Percentiles rank a stretch among this genome's conserved stretches.
Evolutionary conservation across 2,329 filamentous ascomycete species (phyloP).

Genomic region (Colletotrichum agaves): DNA sequence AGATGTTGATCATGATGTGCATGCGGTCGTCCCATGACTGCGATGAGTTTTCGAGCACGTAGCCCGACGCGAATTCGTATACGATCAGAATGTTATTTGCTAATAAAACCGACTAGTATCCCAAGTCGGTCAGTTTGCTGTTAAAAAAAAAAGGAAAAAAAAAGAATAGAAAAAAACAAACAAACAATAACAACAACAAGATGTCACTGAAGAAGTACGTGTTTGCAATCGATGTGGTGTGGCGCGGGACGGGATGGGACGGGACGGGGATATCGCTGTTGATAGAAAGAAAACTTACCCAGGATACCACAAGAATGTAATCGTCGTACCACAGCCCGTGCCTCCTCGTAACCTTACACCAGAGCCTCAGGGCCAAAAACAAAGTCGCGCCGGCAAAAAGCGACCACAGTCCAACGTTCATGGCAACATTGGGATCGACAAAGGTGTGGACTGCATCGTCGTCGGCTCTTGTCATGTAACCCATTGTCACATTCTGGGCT

Average conservation of each 20-base stretch:
- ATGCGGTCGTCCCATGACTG: conserved; percentile 62
- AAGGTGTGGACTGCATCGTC: conserved; percentile 42
- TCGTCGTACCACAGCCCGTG: conserved; percentile 54
- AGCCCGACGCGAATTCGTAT: conserved; percentile 59
- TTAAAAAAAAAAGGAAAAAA: no score
- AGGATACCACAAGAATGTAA: conserved; percentile 49
- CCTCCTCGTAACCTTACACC: conserved; percentile 48
- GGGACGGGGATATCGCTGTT: no score
- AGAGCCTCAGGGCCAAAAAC: conserved; percentile 47
- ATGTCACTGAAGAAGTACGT: no score
- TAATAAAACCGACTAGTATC: conserved; percentile 50
- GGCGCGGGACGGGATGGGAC: neutral
- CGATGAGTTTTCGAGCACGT: conserved; percentile 50
- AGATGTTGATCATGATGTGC: conserved; percentile 62
- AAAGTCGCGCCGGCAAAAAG: conserved; percentile 46
- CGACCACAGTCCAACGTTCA: conserved; percentile 49
- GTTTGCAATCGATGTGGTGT: no score
- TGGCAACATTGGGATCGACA: conserved; percentile 44
- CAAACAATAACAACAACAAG: no score
- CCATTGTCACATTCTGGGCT: conserved; percentile 34
- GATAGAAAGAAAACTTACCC: conserved; percentile 43
- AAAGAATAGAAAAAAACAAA: no score
- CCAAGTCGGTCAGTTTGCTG: neutral
- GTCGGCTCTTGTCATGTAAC: conserved; percentile 38
- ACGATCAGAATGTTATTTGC: conserved; percentile 58